phyloP scores from a whole-genome alignment of 805 yeast species.

The Suhomyces vadensis region DNA sequence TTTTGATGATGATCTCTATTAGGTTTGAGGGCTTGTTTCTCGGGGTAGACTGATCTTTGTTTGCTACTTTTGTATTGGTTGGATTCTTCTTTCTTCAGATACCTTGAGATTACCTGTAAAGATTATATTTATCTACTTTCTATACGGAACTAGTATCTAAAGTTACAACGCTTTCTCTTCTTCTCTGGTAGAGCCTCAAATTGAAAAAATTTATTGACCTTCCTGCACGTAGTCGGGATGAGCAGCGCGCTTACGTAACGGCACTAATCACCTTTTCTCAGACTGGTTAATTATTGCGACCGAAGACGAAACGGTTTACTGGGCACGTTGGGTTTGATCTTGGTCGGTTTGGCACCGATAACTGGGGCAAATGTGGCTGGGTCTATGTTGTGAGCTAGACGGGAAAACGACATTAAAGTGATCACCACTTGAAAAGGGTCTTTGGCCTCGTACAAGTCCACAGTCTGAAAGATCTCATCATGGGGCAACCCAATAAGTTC shows the following conservation, averaged over 20 bases:
- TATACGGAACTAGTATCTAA: not conserved
- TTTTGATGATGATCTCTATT: not conserved
- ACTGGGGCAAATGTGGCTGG: slow-evolving; percentile 24
- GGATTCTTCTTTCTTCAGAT: not conserved
- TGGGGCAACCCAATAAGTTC: slow-evolving; percentile 69
- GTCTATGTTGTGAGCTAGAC: slow-evolving; percentile 56
- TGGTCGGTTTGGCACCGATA: slow-evolving; percentile 45
- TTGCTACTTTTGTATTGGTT: not conserved
- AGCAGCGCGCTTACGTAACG: slow-evolving; percentile 3
- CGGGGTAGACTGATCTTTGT: not conserved
- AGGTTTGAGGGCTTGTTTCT: not conserved
- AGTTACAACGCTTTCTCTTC: not conserved
- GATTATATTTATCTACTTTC: not conserved
- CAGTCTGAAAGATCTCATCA: slow-evolving; percentile 78
- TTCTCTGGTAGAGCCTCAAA: not conserved
- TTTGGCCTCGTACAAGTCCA: slow-evolving; percentile 67
- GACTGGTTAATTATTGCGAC: not conserved
- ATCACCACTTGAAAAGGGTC: slow-evolving; percentile 82
- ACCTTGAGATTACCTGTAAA: not conserved
- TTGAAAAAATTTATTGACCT: slow-evolving; percentile 6
- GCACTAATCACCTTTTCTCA: slow-evolving; percentile 1
- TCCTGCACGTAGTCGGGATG: slow-evolving; percentile 1
- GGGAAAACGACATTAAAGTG: slow-evolving; percentile 69
- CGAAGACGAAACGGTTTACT: slow-evolving; percentile 51
- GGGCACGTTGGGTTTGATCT: slow-evolving; percentile 54